phyloP scores from a whole-genome alignment of 2,329 filamentous ascomycete genomes.

The Fusarium torreyae region DNA sequence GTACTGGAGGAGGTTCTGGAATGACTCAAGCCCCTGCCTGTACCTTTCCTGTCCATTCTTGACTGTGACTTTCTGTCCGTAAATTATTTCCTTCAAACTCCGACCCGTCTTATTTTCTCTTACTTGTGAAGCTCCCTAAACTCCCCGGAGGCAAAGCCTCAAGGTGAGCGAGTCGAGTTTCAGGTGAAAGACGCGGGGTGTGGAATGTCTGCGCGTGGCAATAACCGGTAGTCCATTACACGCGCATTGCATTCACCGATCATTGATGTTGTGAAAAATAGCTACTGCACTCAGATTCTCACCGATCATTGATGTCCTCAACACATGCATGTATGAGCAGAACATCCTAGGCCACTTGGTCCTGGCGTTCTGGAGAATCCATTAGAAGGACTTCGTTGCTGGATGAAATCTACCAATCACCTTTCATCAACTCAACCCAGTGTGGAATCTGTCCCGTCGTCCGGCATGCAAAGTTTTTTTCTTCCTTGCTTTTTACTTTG shows the following conservation, averaged over 20 bases:
- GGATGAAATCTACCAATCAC: constrained; percentile 33
- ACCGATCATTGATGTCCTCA: constrained; percentile 23
- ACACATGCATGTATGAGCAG: constrained; percentile 30
- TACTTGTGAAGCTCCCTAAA: constrained; percentile 32
- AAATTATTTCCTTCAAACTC: constrained; percentile 13
- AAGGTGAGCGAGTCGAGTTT: constrained; percentile 7
- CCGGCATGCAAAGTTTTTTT: constrained; percentile 28
- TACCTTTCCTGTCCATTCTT: neutral
- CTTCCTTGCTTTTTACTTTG: constrained; percentile 35
- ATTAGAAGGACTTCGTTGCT: constrained; percentile 37
- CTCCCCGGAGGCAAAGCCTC: constrained; percentile 30
- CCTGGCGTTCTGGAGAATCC: constrained; percentile 36
- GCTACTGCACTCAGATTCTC: constrained; percentile 19
- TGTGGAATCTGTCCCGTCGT: constrained; percentile 30
- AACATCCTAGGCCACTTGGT: constrained; percentile 29
- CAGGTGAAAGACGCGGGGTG: constrained; percentile 26
- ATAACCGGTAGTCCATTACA: constrained; percentile 39
- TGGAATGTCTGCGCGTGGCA: constrained; percentile 24
- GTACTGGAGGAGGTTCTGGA: constrained; percentile 41
- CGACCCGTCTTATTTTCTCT: constrained; percentile 40
- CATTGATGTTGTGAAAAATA: constrained; percentile 32
- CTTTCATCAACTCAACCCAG: constrained; percentile 29
- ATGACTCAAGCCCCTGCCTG: constrained; percentile 46
- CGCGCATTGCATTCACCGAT: constrained; percentile 35
- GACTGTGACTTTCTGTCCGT: constrained; percentile 3